Conservation (phyloP, 306 rosid genomes). For the Canavalia gladiata region DNA sequence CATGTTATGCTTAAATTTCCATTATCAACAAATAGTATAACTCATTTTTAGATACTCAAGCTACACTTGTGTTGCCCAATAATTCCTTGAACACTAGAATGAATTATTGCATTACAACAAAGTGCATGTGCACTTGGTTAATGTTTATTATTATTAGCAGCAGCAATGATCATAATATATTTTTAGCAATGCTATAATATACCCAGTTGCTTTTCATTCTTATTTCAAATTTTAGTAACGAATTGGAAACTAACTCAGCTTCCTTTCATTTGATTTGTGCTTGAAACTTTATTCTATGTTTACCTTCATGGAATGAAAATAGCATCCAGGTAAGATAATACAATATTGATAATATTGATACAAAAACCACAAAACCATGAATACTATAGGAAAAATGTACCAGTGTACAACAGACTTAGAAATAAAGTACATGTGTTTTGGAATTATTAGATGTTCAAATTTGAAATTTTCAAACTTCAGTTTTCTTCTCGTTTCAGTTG, state of each 20-base stretch:
- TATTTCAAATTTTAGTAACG: background rate
- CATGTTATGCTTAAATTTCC: background rate
- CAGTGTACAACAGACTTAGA: background rate
- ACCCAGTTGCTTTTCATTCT: background rate
- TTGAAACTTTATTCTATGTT: background rate
- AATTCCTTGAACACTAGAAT: constrained; percentile 19
- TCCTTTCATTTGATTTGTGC: background rate
- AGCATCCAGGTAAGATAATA: background rate
- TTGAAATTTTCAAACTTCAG: background rate
- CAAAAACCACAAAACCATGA: background rate
- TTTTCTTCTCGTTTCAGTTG: background rate
- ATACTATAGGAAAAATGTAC: background rate
- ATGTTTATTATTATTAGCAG: background rate
- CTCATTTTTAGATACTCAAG: background rate
- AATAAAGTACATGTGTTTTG: background rate
- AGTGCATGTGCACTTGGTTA: background rate
- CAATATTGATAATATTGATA: background rate
- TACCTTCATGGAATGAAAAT: background rate
- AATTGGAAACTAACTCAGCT: background rate
- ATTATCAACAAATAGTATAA: background rate
- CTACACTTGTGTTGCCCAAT: background rate
- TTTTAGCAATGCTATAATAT: background rate
- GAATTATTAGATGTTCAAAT: background rate
- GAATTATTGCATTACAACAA: background rate
- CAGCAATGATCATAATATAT: background rate